Conservation (phyloP, 306 rosid species). For the Trifolium repens region DNA sequence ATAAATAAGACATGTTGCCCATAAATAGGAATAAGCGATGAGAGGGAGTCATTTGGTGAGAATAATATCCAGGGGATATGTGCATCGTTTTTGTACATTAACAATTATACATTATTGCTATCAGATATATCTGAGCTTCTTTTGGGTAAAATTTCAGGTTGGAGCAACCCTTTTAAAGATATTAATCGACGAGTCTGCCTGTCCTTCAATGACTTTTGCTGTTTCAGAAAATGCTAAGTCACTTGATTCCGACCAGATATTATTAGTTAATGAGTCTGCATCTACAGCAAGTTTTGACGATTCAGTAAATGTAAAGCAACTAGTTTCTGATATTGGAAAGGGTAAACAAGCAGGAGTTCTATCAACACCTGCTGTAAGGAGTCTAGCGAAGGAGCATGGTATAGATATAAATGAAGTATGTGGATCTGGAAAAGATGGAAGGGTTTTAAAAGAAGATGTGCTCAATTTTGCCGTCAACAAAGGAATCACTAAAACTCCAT, state of each 20-base stretch:
- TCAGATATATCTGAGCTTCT: slow-evolving; percentile 29
- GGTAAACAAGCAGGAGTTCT: slow-evolving; percentile 54
- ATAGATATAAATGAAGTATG: slow-evolving; percentile 69
- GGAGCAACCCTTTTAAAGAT: slow-evolving; percentile 86
- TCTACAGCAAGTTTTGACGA: slow-evolving; percentile 26
- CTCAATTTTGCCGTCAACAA: slow-evolving; percentile 62
- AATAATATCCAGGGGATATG: neutral
- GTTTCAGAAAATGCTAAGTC: slow-evolving; percentile 50
- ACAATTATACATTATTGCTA: neutral
- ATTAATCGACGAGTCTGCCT: slow-evolving; percentile 50
- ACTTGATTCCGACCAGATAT: slow-evolving; percentile 51
- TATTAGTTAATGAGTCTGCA: slow-evolving; percentile 46
- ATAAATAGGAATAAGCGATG: neutral
- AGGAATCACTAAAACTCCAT: slow-evolving; percentile 56
- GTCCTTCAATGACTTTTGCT: slow-evolving; percentile 37
- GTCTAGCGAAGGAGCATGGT: slow-evolving; percentile 78
- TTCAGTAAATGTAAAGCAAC: slow-evolving; percentile 41
- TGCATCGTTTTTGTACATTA: neutral
- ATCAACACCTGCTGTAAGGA: slow-evolving; percentile 83
- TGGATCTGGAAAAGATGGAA: slow-evolving; percentile 88
- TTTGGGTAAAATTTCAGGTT: slow-evolving; percentile 62
- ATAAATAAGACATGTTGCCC: neutral
- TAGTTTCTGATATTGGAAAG: slow-evolving; percentile 45
- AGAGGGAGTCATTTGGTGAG: neutral
- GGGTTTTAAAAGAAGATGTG: slow-evolving; percentile 78